Conservation (phyloP, 1,139 yeast genomes). For the Blastobotrys indianensis region DNA sequence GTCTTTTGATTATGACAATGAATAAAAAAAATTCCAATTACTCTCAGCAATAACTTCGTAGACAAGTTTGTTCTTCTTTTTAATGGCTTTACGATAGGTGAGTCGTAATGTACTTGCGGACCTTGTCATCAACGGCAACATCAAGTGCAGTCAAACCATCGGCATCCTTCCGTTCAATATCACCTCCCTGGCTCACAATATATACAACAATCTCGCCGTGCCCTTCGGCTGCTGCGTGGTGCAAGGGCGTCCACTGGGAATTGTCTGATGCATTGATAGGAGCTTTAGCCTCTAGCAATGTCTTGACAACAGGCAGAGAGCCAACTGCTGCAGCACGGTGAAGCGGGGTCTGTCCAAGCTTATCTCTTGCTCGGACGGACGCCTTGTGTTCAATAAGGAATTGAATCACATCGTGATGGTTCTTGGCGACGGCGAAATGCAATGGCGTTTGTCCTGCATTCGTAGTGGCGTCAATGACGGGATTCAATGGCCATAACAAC, state of each 20-base stretch:
- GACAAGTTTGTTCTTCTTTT: no score
- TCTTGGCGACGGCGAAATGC: slow-evolving; percentile 72
- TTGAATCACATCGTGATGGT: slow-evolving; percentile 48
- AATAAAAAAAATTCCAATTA: no score
- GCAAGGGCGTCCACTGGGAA: slow-evolving; percentile 81
- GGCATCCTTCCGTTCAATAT: slow-evolving; percentile 40
- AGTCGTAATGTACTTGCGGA: slow-evolving; percentile 35
- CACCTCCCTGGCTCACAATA: slow-evolving; percentile 65
- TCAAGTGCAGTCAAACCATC: slow-evolving; percentile 56
- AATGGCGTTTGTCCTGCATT: slow-evolving; percentile 66
- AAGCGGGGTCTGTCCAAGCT: slow-evolving; percentile 57
- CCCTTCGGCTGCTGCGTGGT: slow-evolving; percentile 91
- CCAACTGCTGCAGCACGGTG: slow-evolving; percentile 87
- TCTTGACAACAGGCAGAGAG: slow-evolving; percentile 46
- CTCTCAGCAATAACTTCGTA: no score
- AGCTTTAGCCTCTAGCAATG: slow-evolving; percentile 49
- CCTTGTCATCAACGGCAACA: slow-evolving; percentile 59
- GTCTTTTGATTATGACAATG: slow-evolving; percentile 1
- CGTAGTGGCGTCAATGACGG: slow-evolving; percentile 51
- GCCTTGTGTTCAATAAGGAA: slow-evolving; percentile 51
- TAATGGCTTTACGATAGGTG: no score
- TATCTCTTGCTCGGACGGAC: slow-evolving; percentile 60
- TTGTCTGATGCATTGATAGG: slow-evolving; percentile 64
- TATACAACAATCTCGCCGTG: slow-evolving; percentile 68
- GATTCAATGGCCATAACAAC: slow-evolving; percentile 38